A percentile compares a stretch with the other conserved stretches of the same genome.
These are phyloP conservation scores for Wickerhamiella siamensis DNA, from an alignment of 805 yeast genomes.

Conservation along the genomic window DNA sequence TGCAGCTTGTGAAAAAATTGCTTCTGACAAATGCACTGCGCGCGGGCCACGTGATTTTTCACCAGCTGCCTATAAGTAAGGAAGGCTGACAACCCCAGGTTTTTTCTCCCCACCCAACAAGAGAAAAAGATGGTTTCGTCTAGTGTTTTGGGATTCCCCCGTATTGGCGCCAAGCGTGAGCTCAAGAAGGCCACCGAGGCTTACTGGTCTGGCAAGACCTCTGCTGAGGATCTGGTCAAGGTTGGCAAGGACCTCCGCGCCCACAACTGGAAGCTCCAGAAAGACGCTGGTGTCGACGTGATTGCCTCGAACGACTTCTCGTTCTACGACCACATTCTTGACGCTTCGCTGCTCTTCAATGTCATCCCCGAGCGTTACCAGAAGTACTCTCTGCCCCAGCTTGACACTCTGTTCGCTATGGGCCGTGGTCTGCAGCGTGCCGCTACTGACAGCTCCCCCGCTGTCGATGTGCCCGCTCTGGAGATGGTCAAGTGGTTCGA, in stretches of 20 bases:
- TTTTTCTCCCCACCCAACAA: neutral
- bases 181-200: constrained; percentile 97
- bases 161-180: constrained; percentile 99
- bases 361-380: constrained; percentile 95
- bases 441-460: constrained; percentile 72
- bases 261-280: constrained; percentile 94
- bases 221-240: constrained; percentile 73
- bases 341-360: constrained; percentile 81
- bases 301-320: constrained; percentile 98
- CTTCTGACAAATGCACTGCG: neutral
- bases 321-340: constrained; percentile 93
- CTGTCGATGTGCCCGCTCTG: constrained; percentile 96
- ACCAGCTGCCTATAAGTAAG: neutral
- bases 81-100: neutral
- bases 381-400: constrained; percentile 73
- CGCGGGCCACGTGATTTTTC: neutral
- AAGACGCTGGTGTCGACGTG: constrained; percentile 92
- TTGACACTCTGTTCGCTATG: constrained; percentile 95
- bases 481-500: constrained; percentile 99
- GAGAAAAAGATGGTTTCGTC: constrained; percentile 74
- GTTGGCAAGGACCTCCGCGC: constrained; percentile 94
- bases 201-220: constrained; percentile 93
- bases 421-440: constrained; percentile 99
- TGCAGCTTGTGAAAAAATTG: neutral
- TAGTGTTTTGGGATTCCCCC: constrained; percentile 98